Base-by-base conservation (phyloP, 2,329 filamentous ascomycete genomes). In the Aaosphaeria pasadenensis region DNA sequence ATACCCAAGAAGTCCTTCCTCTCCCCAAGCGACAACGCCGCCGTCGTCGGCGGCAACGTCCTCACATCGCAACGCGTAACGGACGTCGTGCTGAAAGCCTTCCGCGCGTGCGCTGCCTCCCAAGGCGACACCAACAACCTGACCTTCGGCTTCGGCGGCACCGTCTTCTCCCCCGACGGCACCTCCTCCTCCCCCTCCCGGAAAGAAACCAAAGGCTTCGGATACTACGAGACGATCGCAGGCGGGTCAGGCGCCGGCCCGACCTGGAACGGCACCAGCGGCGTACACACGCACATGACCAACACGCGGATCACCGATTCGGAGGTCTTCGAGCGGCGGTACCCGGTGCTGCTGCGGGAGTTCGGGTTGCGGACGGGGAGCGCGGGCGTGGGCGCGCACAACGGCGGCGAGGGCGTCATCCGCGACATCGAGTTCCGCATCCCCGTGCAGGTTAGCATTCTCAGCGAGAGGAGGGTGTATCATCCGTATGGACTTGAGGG, bases 71-170 rank as follows among this genome's bases (percentile, higher is more conserved):
- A 94, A 66, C 83, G 89, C 43, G 84, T 95, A 24, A 92, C 88
- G 3, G 89, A 95, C 61, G 88, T 92, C 30, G 86, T 95, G 4
- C 78, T 95, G 51, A 86, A 85, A 57, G 88, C 88, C 1, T 94
- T 94, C 76, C 76, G 80, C 49, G 89, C 89, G 6, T 90, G 87
- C 57, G 88, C 88, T 5, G 89, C 89, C 33, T 83, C 78, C 17
- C 89, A 94, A 63, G 89, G 89, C 43, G 87, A 88, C 70, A 88
- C 85, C 69, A 94, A 94, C 71, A 92, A 92, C 66, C 78, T 94
- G 5, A 92, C 89, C 0, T 94, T 94, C 62, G 89, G 88, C 52
- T 89, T 89, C 59, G 87, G 88, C 46, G 88, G 88, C 5, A 60
- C 59, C 2, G 53, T 53, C 7, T 53, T 52, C 7, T 48, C 51